Evolutionary conservation across 495 filamentous ascomycete genomes (phyloP), one percentile per base, ranked within the genome.

Genomic region (Trichoderma erinaceum): DNA sequence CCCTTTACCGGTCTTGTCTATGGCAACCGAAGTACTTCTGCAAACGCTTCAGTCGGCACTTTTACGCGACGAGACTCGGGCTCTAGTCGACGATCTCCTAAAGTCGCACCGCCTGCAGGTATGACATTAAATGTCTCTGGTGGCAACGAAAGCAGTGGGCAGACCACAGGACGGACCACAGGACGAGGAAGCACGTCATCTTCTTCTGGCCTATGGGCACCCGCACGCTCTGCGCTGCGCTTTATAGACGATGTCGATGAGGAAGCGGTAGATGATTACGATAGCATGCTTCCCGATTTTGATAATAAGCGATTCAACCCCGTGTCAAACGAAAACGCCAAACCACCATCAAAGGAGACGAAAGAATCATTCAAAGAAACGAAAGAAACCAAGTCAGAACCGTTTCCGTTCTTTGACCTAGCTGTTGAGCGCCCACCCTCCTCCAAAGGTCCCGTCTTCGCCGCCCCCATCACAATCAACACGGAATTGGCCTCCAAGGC

Each of bases 201-300:
- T n/a, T 77, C 75, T 11, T 69, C 73, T 18, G 75, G 75, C 13
- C 70, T 77, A 0, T 77, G 75, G 70, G 10, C 65, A 70, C n/a
- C 68, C 48, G 3, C 73, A 70, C 32, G 70, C 64, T 67, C 72
- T 71, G 16, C 79, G 72, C 21, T 74, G 68, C 25, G 78, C 75
- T 2, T 75, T 75, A 44, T 82, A 79, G 80, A 73, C 74, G 25
- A 67, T 13, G 52, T 16, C 32, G 32, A 41, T 16, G 35, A 48
- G 15, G 67, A 70, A 6, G 73, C 76, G 5, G 78, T 78, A 13
- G 77, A 81, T 3, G 73, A 76, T 18, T 81, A 82, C 41, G 74
- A 79, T 41, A 75, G 80, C 61, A 79, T 85, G 72, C 68, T 83
- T 10, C 69, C 82, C 6, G 82, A 83, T 68, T 83, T 84, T 56